phyloP scores from a whole-genome alignment of 495 filamentous ascomycete genomes.

The Lepraria neglecta region DNA sequence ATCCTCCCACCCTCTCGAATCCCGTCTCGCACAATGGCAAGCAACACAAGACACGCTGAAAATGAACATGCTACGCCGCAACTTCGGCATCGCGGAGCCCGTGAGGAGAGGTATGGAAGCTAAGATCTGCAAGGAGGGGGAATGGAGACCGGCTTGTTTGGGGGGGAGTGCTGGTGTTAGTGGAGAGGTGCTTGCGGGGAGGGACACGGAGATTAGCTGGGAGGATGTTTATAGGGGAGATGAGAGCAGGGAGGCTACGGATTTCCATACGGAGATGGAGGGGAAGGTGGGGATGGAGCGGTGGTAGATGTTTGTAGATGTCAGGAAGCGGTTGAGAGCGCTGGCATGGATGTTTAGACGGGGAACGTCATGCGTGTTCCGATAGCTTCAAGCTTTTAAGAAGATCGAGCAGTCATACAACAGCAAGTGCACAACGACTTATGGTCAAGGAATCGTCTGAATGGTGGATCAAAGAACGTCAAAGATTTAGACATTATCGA shows the following conservation, averaged over 20 bases:
- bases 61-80: slow-evolving; percentile 77
- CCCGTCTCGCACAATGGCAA: slow-evolving; percentile 76
- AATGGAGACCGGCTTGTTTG: slow-evolving; percentile 44
- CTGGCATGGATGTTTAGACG: not conserved
- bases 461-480: not conserved
- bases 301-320: slow-evolving; percentile 31
- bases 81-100: slow-evolving; percentile 90
- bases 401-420: not conserved
- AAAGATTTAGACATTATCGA: not conserved
- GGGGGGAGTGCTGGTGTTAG: slow-evolving; percentile 50
- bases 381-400: not conserved
- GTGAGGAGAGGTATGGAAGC: slow-evolving; percentile 93
- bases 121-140: slow-evolving; percentile 63
- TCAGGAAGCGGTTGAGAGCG: not conserved
- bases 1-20: slow-evolving; percentile 83
- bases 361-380: too few relatives aligned
- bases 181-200: slow-evolving; percentile 76
- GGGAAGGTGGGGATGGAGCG: slow-evolving; percentile 70
- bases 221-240: slow-evolving; percentile 74
- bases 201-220: slow-evolving; percentile 70
- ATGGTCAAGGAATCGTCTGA: not conserved
- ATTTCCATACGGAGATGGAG: slow-evolving; percentile 93
- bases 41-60: slow-evolving; percentile 77
- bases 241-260: slow-evolving; percentile 22
- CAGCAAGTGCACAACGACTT: not conserved